Conservation (phyloP, 2,329 filamentous ascomycete species). For the Fusarium guadeloupense region DNA sequence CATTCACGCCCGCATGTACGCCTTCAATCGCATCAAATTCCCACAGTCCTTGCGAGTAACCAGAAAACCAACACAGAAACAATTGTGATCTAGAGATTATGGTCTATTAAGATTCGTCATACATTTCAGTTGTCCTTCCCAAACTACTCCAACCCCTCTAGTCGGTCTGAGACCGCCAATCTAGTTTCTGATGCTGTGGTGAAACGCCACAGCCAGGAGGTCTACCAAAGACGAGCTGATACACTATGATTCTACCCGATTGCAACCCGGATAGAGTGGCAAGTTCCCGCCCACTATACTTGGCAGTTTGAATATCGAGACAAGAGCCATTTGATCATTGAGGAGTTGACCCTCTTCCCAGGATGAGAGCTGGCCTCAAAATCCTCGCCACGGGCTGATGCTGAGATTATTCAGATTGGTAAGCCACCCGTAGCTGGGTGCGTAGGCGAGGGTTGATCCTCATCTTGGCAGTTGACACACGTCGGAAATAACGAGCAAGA, state of each 20-base stretch:
- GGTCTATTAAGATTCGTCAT: background rate
- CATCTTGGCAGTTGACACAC: conserved; percentile 23
- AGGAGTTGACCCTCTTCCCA: conserved; percentile 27
- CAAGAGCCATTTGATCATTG: conserved; percentile 12
- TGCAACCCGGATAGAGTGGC: conserved; percentile 20
- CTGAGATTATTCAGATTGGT: conserved; percentile 21
- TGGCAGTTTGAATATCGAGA: conserved; percentile 21
- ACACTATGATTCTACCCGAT: conserved; percentile 23
- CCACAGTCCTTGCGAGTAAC: background rate
- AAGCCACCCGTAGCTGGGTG: conserved; percentile 21
- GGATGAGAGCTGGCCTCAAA: conserved; percentile 26
- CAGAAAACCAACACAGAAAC: background rate
- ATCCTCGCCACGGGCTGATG: conserved; percentile 17
- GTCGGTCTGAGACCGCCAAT: conserved; percentile 20
- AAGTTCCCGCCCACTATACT: conserved; percentile 8
- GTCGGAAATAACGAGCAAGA: conserved; percentile 10
- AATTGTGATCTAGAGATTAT: background rate
- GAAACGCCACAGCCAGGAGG: conserved; percentile 24
- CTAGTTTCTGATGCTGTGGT: conserved; percentile 31
- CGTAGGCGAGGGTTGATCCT: conserved; percentile 26
- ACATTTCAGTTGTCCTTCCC: conserved; percentile 13
- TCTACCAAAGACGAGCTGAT: conserved; percentile 22
- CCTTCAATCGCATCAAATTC: background rate
- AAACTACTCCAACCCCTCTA: conserved; percentile 6
- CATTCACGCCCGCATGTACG: too few species aligned